Base-by-base conservation (phyloP, 805 yeast genomes). In the Schizosaccharomyces japonicus region DNA sequence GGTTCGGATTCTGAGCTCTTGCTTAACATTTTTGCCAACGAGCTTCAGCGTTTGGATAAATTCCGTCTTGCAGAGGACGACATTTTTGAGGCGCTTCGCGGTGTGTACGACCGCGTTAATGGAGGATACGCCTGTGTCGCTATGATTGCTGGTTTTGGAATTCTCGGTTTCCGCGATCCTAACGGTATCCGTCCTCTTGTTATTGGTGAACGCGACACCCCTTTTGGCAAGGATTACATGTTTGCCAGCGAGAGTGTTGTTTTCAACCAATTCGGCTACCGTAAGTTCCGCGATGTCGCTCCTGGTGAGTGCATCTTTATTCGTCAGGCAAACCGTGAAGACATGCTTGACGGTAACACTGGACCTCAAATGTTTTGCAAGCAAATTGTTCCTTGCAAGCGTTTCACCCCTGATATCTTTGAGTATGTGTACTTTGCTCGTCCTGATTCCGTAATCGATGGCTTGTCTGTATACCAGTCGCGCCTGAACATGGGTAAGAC, bases 51-150 rank as follows among this genome's bases (percentile, higher is more conserved):
- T 56, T 80, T 81, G 63, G 83, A 85, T 68, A 90, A 90, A 66
- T 79, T 79, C 49, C 78, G 98, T 66, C 93, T 90, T 53, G 82
- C 83, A 66, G 82, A 78, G 59, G 78, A 72, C 50, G 98, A 90
- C 69, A 71, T 90, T 47, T 83, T 87, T 63, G 69, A 71, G 46
- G 96, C 96, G 5, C 66, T 90, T 49, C 70, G 72, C 50, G 95
- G 93, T 49, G 82, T 90, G 26, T 82, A 72, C 69, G 67, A 74
- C 42, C 66, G 71, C 55, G 78, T 87, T 54, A 76, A 94, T 60
- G 98, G 98, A 53, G 96, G 95, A n/a, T 90, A 83, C 60, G 95
- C 96, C 1, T 84, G 95, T 66, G 75, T 78, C 45, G 92, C 92
- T 48, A 75, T 90, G 80, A 68, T 90, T 50, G 96, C 98, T 2